phyloP scores from a whole-genome alignment of 139 green algal genomes.

The Astrephomene gubernaculifera region DNA sequence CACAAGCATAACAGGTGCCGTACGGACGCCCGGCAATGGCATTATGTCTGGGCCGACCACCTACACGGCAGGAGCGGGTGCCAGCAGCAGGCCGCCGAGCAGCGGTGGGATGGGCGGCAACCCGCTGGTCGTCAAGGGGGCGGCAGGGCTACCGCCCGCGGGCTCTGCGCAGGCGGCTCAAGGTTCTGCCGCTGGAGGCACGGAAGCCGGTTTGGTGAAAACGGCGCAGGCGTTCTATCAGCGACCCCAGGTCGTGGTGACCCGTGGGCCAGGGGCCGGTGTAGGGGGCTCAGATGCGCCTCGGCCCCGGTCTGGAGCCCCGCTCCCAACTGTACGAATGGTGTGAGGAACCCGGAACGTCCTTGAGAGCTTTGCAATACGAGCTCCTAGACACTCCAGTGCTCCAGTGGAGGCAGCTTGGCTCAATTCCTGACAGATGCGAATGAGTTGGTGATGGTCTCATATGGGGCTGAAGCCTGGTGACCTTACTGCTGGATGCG shows the following conservation, averaged over 20 bases:
- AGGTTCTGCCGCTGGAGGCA: background rate
- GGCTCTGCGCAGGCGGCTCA: background rate
- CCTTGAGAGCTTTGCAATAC: background rate
- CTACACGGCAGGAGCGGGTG: too few relatives aligned
- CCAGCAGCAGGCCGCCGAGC: constrained; percentile 8
- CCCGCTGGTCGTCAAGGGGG: background rate
- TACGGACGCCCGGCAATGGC: background rate
- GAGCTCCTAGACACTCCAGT: too few relatives aligned
- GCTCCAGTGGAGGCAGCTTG: too few relatives aligned
- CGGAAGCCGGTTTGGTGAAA: background rate
- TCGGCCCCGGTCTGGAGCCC: background rate
- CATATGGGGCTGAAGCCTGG: too few relatives aligned
- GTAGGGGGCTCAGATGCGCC: background rate
- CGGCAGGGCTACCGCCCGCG: background rate
- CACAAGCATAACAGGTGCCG: background rate
- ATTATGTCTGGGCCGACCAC: background rate
- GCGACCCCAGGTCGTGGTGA: constrained; percentile 37
- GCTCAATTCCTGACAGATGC: too few relatives aligned
- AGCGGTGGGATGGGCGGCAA: constrained; percentile 9
- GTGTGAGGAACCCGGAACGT: background rate
- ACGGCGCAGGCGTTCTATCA: constrained; percentile 45
- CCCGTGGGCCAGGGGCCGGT: background rate
- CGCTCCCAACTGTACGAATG: constrained; percentile 31
- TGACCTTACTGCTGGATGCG: too few relatives aligned
- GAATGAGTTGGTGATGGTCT: too few relatives aligned